phyloP scores from a whole-genome alignment of 2,329 filamentous ascomycete species.

The Exophiala sp. region DNA sequence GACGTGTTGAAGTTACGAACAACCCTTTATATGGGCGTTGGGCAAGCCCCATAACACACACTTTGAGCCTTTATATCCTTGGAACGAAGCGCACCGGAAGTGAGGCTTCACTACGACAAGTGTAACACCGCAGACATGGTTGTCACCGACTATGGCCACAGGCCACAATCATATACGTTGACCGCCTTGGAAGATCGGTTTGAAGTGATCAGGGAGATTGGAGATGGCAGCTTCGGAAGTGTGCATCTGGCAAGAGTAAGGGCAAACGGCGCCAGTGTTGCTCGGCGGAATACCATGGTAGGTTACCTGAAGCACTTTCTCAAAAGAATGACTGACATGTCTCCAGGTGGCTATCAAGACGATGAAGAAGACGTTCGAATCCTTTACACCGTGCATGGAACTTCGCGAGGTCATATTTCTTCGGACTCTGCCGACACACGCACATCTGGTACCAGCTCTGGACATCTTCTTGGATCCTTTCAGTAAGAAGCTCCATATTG shows the following conservation, averaged over 20 bases:
- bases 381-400: constrained; percentile 83
- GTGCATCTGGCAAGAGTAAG: constrained; percentile 89
- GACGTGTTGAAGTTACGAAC: constrained; percentile 18
- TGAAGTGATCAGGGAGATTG: constrained; percentile 95
- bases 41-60: constrained; percentile 3
- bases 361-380: constrained; percentile 99
- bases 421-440: constrained; percentile 78
- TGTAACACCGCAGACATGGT: constrained; percentile 62
- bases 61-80: background rate
- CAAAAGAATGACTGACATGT: constrained; percentile 21
- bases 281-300: constrained; percentile 89
- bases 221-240: constrained; percentile 97
- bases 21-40: constrained; percentile 13
- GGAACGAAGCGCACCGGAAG: background rate
- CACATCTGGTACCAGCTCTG: constrained; percentile 91
- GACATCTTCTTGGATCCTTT: constrained; percentile 98
- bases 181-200: constrained; percentile 86
- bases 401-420: constrained; percentile 96
- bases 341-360: constrained; percentile 94
- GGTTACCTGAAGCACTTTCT: constrained; percentile 37
- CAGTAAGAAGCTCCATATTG: constrained; percentile 94
- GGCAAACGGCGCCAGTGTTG: constrained; percentile 82
- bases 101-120: background rate
- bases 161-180: constrained; percentile 57
- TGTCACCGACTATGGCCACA: constrained; percentile 67